Conservation (phyloP, 768 basidiomycete species). For the Sarcodon aspratus region DNA sequence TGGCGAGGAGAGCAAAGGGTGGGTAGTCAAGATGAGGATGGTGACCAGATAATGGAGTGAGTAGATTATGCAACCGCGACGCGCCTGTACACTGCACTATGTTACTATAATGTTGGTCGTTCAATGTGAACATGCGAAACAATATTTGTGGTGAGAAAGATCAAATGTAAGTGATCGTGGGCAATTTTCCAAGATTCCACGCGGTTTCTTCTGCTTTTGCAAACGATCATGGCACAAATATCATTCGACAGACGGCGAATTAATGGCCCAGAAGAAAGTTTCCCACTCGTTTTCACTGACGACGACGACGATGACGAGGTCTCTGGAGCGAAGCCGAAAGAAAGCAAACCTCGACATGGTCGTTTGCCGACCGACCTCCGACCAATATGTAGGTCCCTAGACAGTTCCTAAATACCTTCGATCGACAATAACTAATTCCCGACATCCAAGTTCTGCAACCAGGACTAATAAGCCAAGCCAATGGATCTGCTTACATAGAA, state of each 20-base stretch:
- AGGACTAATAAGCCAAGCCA: constrained; percentile 86
- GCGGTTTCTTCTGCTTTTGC: too few relatives aligned
- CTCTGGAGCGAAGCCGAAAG: constrained; percentile 17
- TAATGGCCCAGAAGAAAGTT: constrained; percentile 84
- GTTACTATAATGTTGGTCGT: too few relatives aligned
- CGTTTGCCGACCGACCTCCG: constrained; percentile 58
- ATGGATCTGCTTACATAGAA: constrained; percentile 96
- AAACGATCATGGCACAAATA: too few relatives aligned
- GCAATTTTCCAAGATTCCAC: too few relatives aligned
- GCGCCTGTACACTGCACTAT: too few relatives aligned
- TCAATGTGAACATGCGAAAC: too few relatives aligned
- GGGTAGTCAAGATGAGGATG: neutral
- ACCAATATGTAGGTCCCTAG: constrained; percentile 66
- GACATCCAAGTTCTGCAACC: constrained; percentile 65
- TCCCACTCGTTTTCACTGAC: constrained; percentile 46
- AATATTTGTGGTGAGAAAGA: too few relatives aligned
- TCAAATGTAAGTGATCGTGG: too few relatives aligned
- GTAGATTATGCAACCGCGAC: too few relatives aligned
- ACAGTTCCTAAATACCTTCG: neutral
- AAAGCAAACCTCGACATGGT: constrained; percentile 31
- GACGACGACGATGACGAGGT: constrained; percentile 15
- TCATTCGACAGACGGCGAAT: constrained; percentile 76
- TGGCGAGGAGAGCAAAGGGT: constrained; percentile 23
- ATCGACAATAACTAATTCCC: constrained; percentile 16
- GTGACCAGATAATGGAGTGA: neutral